Evolutionary conservation across 306 rosid species (phyloP), one percentile per base, ranked within the genome.

Genomic region (Arachis stenosperma): DNA sequence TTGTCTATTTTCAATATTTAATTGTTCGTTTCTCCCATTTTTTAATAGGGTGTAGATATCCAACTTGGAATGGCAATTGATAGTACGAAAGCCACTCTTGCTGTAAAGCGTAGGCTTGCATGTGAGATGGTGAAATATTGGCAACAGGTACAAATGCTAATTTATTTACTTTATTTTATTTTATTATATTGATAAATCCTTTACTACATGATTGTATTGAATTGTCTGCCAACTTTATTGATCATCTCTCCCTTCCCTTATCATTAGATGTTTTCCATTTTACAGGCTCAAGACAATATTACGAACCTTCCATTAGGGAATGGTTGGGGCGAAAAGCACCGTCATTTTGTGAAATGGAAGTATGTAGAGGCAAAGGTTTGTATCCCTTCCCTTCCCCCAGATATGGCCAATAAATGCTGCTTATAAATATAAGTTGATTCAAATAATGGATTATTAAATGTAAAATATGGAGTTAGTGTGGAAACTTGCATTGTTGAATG

Each of bases 81-180:
- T 78, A 90, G 97, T 81, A 76, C 96, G 61, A 93, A 93, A 84
- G 98, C 98, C 66, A 93, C 98, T 78, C 98, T 93, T 66, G 98
- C 97, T n/a, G 98, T 93, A 77, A 93, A 93, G 88, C 92, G 98
- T 73, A 89, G 98, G 79, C 98, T 93, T 86, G 92, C 98, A 58
- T 90, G 97, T 78, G 98, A 93, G 92, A 93, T 93, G 97, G 96
- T 89, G 64, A 93, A 93, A 80, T 93, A 90, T 74, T 93, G 98
- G 97, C 98, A 93, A 81, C 96, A 93, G 97, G 97, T 93, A 83
- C 69, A 68, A 60, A 59, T 69, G 74, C 65, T 10, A 58, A 61
- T 46, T 42, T 30, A 33, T 33, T 33, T 33, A 33, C 37, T 33
- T 33, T 33, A 33, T 33, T 33, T 33, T 33, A 33, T 70, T 81